Evolutionary conservation across 2,329 filamentous ascomycete genomes (phyloP), one percentile per base, ranked within the genome.

Genomic region (Aspergillus sp.): DNA sequence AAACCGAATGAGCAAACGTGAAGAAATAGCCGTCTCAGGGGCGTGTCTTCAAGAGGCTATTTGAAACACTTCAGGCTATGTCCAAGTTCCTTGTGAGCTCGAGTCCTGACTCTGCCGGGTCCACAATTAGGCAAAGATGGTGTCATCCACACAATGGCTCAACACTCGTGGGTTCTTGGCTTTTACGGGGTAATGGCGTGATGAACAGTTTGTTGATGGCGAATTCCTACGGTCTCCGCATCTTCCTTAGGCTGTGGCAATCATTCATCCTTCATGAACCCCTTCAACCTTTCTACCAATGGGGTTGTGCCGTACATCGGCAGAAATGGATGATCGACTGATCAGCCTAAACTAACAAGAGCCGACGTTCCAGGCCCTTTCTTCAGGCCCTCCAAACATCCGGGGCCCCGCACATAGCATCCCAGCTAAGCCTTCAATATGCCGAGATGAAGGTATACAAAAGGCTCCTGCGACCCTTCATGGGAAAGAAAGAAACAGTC

Each of bases 331-430:
- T 11, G 52, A 58, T 51, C 56, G 54, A 58, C 56, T 10, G 52
- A 58, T 58, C 56, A 55, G 56, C 51, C 56, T 58, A 51, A 58
- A 54, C 11, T 51, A 53, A 7, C 20, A 14, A 24, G 14, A 46
- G 36, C 20, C 52, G 39, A 54, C 45, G 39, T 10, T 22, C 42
- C 32, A 32, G 39, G 42, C 24, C n/a, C 20, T 20, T 56, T 50
- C 46, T 42, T 18, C 47, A 50, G 29, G 47, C 6, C 6, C n/a
- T 39, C 50, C 24, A 32, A 10, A 31, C 22, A 31, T 16, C 36
- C 42, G 24, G 26, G 20, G 45, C 29, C 16, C 46, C 47, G 47
- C 45, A 16, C 50, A 56, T 56, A 57, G 16, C 14, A 29, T n/a
- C 6, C 11, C 20, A 18, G 36, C 36, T 42, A 53, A 42, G 51